A percentile compares a stretch with the other conserved stretches of the same genome.
Evolutionary conservation across 345 rosid genomes (phyloP).

Genomic region (Pelargonium nanum): DNA sequence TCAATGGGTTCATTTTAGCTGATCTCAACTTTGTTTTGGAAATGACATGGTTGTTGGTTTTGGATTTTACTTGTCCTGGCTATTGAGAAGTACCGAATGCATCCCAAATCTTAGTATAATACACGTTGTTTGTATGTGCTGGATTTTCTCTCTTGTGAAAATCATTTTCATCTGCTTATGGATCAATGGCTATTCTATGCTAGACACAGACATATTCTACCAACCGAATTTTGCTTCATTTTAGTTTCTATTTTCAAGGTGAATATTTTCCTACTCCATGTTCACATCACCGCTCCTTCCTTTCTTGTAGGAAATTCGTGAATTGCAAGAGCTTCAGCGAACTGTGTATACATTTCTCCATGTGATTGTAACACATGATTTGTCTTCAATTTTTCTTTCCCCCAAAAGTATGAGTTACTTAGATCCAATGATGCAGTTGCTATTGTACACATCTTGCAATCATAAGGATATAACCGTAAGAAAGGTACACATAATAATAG

Average conservation of each 20-base stretch:
- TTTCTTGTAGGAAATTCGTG: conserved; percentile 64
- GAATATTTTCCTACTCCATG: background rate
- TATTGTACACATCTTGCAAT: conserved; percentile 56
- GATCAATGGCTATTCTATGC: no score
- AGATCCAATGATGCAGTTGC: conserved; percentile 55
- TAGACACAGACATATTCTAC: background rate
- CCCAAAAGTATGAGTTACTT: conserved; percentile 46
- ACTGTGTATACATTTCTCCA: conserved; percentile 74
- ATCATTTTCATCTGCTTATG: background rate
- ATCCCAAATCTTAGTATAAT: no score
- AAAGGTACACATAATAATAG: conserved; percentile 46
- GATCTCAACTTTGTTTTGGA: no score
- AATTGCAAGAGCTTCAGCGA: conserved; percentile 82
- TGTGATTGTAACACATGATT: conserved; percentile 72
- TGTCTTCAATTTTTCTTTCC: conserved; percentile 71
- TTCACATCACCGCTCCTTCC: background rate
- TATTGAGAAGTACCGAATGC: no score
- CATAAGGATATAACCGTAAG: conserved; percentile 69
- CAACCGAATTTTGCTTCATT: background rate
- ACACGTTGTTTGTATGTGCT: no score
- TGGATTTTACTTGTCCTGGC: no score
- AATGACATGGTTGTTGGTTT: no score
- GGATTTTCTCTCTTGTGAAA: no score
- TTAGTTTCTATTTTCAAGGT: background rate
- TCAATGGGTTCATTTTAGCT: no score